These are phyloP conservation scores for Suillus cothurnatus DNA, from an alignment of 768 basidiomycete genomes.

Conservation along the genomic window DNA sequence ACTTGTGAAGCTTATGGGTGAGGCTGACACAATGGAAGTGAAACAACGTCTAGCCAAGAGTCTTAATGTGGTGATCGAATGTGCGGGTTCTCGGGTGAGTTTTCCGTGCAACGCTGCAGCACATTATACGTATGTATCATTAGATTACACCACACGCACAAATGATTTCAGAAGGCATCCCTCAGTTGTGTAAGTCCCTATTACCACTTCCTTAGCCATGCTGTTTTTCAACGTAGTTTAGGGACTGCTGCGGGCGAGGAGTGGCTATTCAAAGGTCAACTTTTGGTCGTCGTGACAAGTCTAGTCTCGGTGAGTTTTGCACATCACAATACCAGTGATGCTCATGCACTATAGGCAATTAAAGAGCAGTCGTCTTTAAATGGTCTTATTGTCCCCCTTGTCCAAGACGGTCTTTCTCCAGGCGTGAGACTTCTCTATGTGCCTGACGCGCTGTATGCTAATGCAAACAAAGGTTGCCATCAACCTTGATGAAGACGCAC, in stretches of 20 bases:
- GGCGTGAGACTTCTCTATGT: slow-evolving; percentile 40
- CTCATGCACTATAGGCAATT: slow-evolving; percentile 52
- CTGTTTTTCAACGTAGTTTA: slow-evolving; percentile 31
- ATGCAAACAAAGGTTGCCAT: slow-evolving; percentile 50
- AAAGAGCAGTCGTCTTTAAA: slow-evolving; percentile 62
- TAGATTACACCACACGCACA: slow-evolving; percentile 71
- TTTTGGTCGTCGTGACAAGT: slow-evolving; percentile 71
- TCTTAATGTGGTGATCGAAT: slow-evolving; percentile 69
- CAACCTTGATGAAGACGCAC: slow-evolving; percentile 77
- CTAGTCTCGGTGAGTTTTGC: slow-evolving; percentile 61
- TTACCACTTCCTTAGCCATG: slow-evolving; percentile 1
- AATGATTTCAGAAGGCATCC: slow-evolving; percentile 65
- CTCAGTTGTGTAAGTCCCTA: slow-evolving; percentile 62
- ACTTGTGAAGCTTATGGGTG: slow-evolving; percentile 68
- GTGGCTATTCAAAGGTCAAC: slow-evolving; percentile 68
- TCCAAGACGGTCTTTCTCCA: slow-evolving; percentile 64
- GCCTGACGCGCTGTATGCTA: background rate
- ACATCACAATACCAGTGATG: background rate
- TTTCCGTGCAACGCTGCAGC: background rate
- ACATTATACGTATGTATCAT: slow-evolving; percentile 6
- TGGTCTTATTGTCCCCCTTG: slow-evolving; percentile 59
- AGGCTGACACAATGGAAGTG: slow-evolving; percentile 75
- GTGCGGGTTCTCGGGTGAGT: slow-evolving; percentile 40
- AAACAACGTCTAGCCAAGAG: slow-evolving; percentile 73
- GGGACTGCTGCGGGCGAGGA: slow-evolving; percentile 72